Evolutionary conservation across 2,329 filamentous ascomycete genomes (phyloP), one percentile per base, ranked within the genome.

Genomic region (Scortechinia acanthostroma): DNA sequence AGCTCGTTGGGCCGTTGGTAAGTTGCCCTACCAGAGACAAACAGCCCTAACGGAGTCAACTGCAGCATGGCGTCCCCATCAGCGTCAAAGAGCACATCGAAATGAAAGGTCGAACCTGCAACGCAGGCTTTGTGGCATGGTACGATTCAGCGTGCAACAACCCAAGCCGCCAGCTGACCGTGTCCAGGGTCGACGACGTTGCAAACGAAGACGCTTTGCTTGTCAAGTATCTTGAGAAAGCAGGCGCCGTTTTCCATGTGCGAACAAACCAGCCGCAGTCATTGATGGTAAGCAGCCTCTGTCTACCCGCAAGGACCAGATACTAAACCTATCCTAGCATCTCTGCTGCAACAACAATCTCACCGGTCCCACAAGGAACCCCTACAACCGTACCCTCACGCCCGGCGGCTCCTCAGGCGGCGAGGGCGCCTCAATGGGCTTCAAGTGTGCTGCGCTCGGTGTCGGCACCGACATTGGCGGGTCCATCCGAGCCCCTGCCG

Each of bases 1-100:
- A 61, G 48, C 59, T 71, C 0, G 50, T 72, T 3, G 79, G 79
- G 0, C 76, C 77, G 4, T 63, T 83, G 0, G 35, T 19, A 19
- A 40, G 35, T 40, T 15, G 17, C 6, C 13, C 6, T 10, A 30
- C 25, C 25, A n/a, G 10, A 30, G 25, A 30, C n/a, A 10, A 30
- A 30, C 25, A 10, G 25, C n/a, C n/a, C 13, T 10, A 40, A 13
- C 17, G 35, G 10, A 6, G 10, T 17, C 20, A 40, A 40, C 17
- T 40, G 35, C 20, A 40, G 35, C 54, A 57, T 45, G 55, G 55
- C 6, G 42, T 57, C 21, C 55, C 54, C 2, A 49, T 54, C 25
- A 54, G 50, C 17, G 35, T 40, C 10, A 40, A 40, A 19, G 53
- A 55, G 6, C 49, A 51, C 10, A 28, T 55, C 23, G 42, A 44